phyloP scores from a whole-genome alignment of 495 filamentous ascomycete species.

The Parathielavia hyrcaniae region DNA sequence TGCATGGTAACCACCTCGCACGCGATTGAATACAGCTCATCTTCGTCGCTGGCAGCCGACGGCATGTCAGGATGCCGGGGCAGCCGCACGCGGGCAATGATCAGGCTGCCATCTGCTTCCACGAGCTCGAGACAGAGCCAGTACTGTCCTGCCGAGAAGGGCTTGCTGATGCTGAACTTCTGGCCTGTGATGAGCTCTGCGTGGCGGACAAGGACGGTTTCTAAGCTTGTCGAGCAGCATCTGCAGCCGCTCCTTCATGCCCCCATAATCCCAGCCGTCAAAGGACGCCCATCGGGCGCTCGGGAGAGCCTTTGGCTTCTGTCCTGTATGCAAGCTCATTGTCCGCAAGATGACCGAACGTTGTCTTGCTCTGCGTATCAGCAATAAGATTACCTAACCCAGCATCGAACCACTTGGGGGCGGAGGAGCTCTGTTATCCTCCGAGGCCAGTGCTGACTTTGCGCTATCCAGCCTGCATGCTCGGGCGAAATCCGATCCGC shows the following conservation, averaged over 20 bases:
- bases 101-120: slow-evolving; percentile 15
- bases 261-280: slow-evolving; percentile 28
- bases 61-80: slow-evolving; percentile 25
- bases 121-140: slow-evolving; percentile 32
- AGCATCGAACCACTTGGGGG: too few species aligned
- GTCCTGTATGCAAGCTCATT: neutral
- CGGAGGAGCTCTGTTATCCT: too few species aligned
- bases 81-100: slow-evolving; percentile 27
- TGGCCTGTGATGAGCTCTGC: slow-evolving; percentile 18
- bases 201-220: slow-evolving; percentile 25
- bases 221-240: slow-evolving; percentile 21
- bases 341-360: too few species aligned
- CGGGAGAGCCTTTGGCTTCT: neutral
- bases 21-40: slow-evolving; percentile 22
- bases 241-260: slow-evolving; percentile 28
- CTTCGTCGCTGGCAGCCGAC: slow-evolving; percentile 11
- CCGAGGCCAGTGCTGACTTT: too few species aligned
- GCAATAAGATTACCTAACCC: too few species aligned
- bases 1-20: slow-evolving; percentile 30
- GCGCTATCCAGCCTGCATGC: too few species aligned
- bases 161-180: slow-evolving; percentile 23
- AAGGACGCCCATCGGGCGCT: slow-evolving; percentile 25
- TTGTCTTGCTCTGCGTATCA: too few species aligned
- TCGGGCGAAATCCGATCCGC: neutral
- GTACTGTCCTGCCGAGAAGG: slow-evolving; percentile 32